These are phyloP conservation scores for Colletotrichum cuscutae DNA, from an alignment of 2,329 filamentous ascomycete species.

Conservation along the genomic window DNA sequence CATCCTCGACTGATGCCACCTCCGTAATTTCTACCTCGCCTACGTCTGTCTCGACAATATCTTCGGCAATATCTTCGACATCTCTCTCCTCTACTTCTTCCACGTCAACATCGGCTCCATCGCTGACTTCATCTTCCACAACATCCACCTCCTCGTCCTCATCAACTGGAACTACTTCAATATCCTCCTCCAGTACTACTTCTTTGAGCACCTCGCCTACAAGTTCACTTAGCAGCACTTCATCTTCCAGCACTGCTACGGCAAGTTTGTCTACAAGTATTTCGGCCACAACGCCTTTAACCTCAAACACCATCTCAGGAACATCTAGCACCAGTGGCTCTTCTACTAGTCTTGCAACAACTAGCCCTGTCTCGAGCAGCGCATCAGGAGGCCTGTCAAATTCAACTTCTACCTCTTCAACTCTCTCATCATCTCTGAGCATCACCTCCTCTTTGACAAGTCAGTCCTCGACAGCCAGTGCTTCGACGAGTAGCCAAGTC, in stretches of 20 bases:
- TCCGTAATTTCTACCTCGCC: too few relatives aligned
- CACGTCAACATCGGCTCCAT: too few relatives aligned
- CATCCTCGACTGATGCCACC: neutral
- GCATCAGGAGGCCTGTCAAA: neutral
- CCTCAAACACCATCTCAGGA: neutral
- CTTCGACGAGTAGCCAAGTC: neutral
- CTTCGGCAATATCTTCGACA: too few relatives aligned
- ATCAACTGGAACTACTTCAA: neutral
- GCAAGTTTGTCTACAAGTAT: neutral
- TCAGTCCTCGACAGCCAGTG: neutral
- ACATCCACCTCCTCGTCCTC: neutral
- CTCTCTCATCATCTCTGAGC: neutral
- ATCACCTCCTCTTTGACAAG: neutral
- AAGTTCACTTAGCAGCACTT: neutral
- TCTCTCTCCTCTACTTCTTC: too few relatives aligned
- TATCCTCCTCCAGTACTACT: neutral
- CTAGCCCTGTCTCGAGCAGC: neutral
- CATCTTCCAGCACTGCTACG: neutral
- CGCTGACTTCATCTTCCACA: too few relatives aligned
- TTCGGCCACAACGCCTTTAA: neutral
- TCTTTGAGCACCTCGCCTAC: neutral
- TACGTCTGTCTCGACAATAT: too few relatives aligned
- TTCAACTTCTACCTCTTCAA: neutral
- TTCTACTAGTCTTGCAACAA: neutral
- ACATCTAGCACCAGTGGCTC: neutral